Conservation (phyloP, 345 rosid species). For the Acer campestre region DNA sequence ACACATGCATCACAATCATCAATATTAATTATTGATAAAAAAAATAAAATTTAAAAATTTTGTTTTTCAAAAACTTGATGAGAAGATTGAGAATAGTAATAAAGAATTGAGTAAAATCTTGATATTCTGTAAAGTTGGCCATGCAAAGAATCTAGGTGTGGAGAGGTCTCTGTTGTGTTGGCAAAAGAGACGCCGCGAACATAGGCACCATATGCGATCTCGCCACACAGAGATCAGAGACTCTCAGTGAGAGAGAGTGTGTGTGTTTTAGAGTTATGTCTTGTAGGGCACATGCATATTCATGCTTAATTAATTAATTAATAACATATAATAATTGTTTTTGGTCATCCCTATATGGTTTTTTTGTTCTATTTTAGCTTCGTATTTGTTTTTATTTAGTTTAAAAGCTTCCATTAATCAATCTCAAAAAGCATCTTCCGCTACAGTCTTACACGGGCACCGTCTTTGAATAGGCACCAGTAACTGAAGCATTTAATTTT, state of each 20-base stretch:
- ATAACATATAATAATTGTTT: neutral
- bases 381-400: neutral
- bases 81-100: neutral
- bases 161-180: conserved; percentile 22
- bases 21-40: neutral
- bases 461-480: neutral
- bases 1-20: neutral
- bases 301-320: conserved; percentile 15
- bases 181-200: conserved; percentile 63
- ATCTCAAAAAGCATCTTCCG: conserved; percentile 10
- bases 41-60: too few relatives aligned
- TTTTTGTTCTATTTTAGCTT: neutral
- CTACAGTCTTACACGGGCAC: neutral
- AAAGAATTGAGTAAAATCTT: neutral
- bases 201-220: conserved; percentile 59
- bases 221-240: conserved; percentile 7
- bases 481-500: neutral
- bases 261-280: neutral
- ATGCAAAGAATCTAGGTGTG: conserved; percentile 12
- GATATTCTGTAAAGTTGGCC: conserved; percentile 19
- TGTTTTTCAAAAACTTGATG: neutral
- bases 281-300: conserved; percentile 44
- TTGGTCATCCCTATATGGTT: neutral
- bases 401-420: conserved; percentile 8
- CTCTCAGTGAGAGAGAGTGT: conserved; percentile 2